Conservation (phyloP, 768 basidiomycete species). For the Cystoderma amianthinum region DNA sequence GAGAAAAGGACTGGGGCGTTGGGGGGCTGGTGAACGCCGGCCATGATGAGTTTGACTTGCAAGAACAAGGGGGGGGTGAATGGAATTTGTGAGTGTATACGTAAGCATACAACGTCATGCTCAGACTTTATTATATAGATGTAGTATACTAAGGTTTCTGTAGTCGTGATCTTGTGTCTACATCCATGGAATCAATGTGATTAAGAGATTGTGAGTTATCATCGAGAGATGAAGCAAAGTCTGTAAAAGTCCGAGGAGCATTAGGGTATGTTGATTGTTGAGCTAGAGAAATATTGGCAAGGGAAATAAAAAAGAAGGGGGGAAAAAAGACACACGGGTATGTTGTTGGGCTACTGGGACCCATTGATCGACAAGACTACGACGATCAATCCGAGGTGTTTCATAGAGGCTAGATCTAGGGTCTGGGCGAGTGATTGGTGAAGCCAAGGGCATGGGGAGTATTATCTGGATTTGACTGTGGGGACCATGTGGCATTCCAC, state of each 20-base stretch:
- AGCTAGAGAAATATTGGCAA: no score
- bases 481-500: constrained; percentile 56
- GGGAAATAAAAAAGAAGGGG: no score
- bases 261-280: no score
- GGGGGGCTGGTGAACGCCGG: constrained; percentile 46
- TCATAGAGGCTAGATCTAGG: no score
- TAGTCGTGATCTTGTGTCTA: no score
- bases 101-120: neutral
- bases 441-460: constrained; percentile 58
- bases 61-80: neutral
- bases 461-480: constrained; percentile 61
- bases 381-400: constrained; percentile 11
- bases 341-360: constrained; percentile 6
- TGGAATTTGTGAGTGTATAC: neutral
- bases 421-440: no score
- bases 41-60: constrained; percentile 14
- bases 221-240: no score
- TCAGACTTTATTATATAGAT: no score
- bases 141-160: no score
- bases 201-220: no score
- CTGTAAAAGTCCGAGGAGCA: no score
- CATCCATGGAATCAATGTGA: no score
- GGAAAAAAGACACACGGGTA: constrained; percentile 6
- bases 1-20: constrained; percentile 65
- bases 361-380: constrained; percentile 21